These are phyloP conservation scores for Beauveria bassiana DNA, from an alignment of 2,329 filamentous ascomycete genomes.

Conservation along the genomic window DNA sequence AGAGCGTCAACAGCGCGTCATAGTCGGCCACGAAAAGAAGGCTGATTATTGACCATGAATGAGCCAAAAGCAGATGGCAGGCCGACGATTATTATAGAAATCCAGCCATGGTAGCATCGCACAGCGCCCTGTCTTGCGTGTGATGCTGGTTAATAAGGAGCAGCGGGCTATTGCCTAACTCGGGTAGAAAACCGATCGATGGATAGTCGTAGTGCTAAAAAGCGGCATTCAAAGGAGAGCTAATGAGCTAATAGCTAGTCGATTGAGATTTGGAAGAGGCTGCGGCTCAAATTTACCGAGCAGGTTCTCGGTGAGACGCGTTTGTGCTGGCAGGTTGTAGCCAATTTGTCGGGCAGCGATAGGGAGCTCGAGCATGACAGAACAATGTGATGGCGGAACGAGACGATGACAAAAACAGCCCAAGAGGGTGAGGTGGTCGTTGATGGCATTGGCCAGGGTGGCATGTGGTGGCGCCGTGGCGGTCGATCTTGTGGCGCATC, in stretches of 20 bases:
- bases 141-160: not conserved
- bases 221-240: not conserved
- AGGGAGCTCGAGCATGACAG: not conserved
- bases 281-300: not conserved
- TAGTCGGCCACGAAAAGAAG: not conserved
- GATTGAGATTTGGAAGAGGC: not conserved
- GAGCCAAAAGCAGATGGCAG: not conserved
- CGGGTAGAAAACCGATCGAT: conserved; percentile 1
- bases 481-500: conserved; percentile 12
- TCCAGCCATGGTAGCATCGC: not conserved
- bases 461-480: not conserved
- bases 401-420: not conserved
- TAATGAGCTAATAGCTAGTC: not conserved
- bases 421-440: not conserved
- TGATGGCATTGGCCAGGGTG: conserved; percentile 2
- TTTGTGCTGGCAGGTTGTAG: not conserved
- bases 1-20: not conserved
- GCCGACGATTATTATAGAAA: not conserved
- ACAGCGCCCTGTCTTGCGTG: not conserved
- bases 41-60: not conserved
- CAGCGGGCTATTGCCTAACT: not conserved
- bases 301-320: not conserved
- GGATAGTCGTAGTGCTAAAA: not conserved
- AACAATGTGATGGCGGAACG: not conserved
- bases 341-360: not conserved